Base-by-base conservation (phyloP, 257 asterid species). In the Penstemon barbatus region DNA sequence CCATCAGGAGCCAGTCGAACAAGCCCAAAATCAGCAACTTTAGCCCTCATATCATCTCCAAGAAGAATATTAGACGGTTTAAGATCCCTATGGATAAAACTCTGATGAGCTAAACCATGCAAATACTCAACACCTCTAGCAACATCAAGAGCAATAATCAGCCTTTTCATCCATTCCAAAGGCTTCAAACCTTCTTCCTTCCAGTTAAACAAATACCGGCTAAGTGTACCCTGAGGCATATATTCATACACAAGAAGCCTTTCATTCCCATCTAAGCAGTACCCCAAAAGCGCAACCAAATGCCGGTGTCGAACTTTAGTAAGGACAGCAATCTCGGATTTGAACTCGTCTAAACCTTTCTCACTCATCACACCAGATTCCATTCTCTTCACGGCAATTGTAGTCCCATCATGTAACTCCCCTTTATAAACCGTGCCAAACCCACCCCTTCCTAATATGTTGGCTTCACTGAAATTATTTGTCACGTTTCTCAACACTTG, bases 211-310 rank as follows among this genome's bases (percentile, higher is more conserved):
- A 91, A 60, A 67, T 82, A 81, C 80, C 89, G 71, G 56, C 94
- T 89, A 15, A 91, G 94, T 0, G 90, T 87, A 51, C 98, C 98
- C 71, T 91, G 96, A 54, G 96, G 93, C 96, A 91, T 91, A 77
- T 89, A 85, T 54, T 91, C 96, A 8, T 84, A 91, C 0, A 91
- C 98, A 46, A 89, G 90, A 61, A 87, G 79, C 82, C 84, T 89
- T 81, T 91, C 96, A 7, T 82, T 76, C 15, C 84, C 92, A 57
- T 87, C 98, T 58, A 87, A 79, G 82, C 96, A 87, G 73, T 82
- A 92, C 6, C 95, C 96, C 72, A 87, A 80, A 54, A 89, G 92
- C 9, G 95, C 88, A 8, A 92, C 96, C 79, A 92, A 73, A 81
- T 91, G 95, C 82, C 98, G 84, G 54, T 89, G 96, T 10, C 96